Evolutionary conservation across 1,139 yeast genomes (phyloP).

Genomic region (Arxiozyma telluris): DNA sequence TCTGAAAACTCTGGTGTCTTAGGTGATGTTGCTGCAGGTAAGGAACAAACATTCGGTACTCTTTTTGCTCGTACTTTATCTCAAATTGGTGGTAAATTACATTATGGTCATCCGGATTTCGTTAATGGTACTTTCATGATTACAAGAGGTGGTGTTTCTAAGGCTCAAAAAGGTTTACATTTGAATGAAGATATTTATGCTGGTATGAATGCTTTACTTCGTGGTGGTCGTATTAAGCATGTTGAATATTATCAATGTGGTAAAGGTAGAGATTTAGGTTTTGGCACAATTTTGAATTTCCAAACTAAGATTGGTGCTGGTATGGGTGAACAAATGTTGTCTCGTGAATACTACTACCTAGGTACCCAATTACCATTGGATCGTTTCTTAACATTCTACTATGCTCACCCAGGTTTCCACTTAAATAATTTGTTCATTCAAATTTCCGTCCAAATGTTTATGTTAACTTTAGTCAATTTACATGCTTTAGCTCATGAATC

Average conservation of each 20-base stretch:
- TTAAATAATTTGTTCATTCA: slow-evolving; percentile 93
- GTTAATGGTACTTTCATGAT: slow-evolving; percentile 89
- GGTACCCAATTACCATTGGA: slow-evolving; percentile 97
- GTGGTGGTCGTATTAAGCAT: slow-evolving; percentile 99
- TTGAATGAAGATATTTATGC: slow-evolving; percentile 99
- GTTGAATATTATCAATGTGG: slow-evolving; percentile 99
- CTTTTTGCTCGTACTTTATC: slow-evolving; percentile 95
- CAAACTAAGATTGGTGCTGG: slow-evolving; percentile 99
- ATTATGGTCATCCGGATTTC: slow-evolving; percentile 99
- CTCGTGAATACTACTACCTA: slow-evolving; percentile 94
- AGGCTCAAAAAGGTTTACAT: slow-evolving; percentile 97
- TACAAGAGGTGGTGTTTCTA: slow-evolving; percentile 98
- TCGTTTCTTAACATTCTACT: slow-evolving; percentile 93
- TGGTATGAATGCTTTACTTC: slow-evolving; percentile 94
- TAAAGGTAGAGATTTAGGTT: slow-evolving; percentile 99
- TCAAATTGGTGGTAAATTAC: slow-evolving; percentile 97
- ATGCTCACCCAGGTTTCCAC: slow-evolving; percentile 99
- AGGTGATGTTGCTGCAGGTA: slow-evolving; percentile 99
- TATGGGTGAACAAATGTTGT: slow-evolving; percentile 99
- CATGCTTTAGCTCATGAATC: slow-evolving; percentile 88
- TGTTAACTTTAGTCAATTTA: slow-evolving; percentile 85
- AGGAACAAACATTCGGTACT: slow-evolving; percentile 99
- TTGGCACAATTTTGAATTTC: slow-evolving; percentile 95
- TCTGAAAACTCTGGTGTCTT: slow-evolving; percentile 97
- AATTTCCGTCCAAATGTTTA: slow-evolving; percentile 84